phyloP scores from a whole-genome alignment of 2,329 filamentous ascomycete genomes.

The Fusarium nanum region DNA sequence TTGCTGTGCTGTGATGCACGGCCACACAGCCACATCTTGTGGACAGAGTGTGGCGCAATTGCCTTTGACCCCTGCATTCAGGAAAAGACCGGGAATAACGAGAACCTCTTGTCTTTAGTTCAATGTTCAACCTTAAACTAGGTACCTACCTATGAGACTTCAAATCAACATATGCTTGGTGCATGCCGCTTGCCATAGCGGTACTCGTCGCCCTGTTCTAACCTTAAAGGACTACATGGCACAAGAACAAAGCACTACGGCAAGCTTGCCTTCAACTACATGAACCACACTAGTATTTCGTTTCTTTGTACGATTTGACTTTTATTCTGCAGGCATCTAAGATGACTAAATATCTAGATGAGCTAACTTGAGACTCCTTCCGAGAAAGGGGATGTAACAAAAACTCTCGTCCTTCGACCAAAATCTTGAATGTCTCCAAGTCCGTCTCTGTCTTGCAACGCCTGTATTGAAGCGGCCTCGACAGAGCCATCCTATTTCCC shows the following conservation, averaged over 20 bases:
- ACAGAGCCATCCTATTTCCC: not conserved
- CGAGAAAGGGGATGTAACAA: not conserved
- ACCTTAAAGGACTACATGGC: not conserved
- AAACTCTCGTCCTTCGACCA: not conserved
- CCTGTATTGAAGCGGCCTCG: not conserved
- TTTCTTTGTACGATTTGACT: not conserved
- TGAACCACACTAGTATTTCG: not conserved
- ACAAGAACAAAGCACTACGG: not conserved
- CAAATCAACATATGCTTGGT: not conserved
- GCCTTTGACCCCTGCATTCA: not conserved
- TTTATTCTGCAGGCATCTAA: not conserved
- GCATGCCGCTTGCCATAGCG: not conserved
- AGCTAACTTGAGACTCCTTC: not conserved
- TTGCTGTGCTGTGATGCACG: not conserved
- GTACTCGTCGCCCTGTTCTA: not conserved
- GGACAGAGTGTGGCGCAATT: constrained; percentile 4
- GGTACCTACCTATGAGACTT: not conserved
- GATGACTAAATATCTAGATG: not conserved
- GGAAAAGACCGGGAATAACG: not conserved
- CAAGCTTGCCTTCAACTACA: not conserved
- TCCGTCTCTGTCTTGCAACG: not conserved
- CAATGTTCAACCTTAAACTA: not conserved
- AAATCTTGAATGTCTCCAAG: not conserved
- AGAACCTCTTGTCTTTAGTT: not conserved
- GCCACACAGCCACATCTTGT: constrained; percentile 22